Conservation (phyloP, 352 stramenopile genomes). For the Phytophthora gonapodyides region DNA sequence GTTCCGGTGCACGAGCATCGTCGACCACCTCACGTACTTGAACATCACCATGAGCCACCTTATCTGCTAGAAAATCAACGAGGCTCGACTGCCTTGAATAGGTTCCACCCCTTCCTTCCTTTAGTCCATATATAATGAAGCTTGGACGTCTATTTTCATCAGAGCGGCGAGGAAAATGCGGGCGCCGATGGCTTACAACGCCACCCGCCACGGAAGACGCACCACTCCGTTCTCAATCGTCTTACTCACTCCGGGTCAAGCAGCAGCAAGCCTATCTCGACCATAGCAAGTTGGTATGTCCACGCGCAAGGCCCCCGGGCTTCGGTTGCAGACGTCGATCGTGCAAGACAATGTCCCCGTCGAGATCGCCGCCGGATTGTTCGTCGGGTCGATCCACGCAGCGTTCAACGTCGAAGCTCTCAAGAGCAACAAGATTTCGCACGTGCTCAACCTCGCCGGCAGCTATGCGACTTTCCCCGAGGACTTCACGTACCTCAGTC, state of each 20-base stretch:
- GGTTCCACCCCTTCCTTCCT: slow-evolving; percentile 28
- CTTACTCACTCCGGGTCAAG: background rate
- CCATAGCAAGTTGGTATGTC: slow-evolving; percentile 11
- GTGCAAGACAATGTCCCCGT: slow-evolving; percentile 88
- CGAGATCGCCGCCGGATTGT: slow-evolving; percentile 69
- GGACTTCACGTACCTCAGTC: slow-evolving; percentile 89
- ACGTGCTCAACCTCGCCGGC: slow-evolving; percentile 88
- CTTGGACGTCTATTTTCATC: slow-evolving; percentile 33
- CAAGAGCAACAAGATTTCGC: slow-evolving; percentile 73
- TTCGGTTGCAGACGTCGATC: slow-evolving; percentile 65
- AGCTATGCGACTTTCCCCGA: slow-evolving; percentile 88
- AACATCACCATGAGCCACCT: slow-evolving; percentile 91
- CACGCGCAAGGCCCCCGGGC: slow-evolving; percentile 61
- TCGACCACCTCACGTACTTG: slow-evolving; percentile 87
- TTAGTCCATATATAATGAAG: slow-evolving; percentile 3
- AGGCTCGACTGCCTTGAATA: slow-evolving; percentile 16
- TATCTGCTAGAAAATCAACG: slow-evolving; percentile 61
- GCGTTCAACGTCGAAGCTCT: slow-evolving; percentile 88
- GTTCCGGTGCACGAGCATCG: slow-evolving; percentile 79
- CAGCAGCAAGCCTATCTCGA: background rate
- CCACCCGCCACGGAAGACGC: slow-evolving; percentile 14
- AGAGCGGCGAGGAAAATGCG: slow-evolving; percentile 1
- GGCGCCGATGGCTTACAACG: slow-evolving; percentile 19
- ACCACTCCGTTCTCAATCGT: slow-evolving; percentile 3
- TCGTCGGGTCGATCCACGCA: slow-evolving; percentile 85